Conservation (phyloP, 2,329 filamentous ascomycete genomes). For the Aspergillus oerlinghausenensis region DNA sequence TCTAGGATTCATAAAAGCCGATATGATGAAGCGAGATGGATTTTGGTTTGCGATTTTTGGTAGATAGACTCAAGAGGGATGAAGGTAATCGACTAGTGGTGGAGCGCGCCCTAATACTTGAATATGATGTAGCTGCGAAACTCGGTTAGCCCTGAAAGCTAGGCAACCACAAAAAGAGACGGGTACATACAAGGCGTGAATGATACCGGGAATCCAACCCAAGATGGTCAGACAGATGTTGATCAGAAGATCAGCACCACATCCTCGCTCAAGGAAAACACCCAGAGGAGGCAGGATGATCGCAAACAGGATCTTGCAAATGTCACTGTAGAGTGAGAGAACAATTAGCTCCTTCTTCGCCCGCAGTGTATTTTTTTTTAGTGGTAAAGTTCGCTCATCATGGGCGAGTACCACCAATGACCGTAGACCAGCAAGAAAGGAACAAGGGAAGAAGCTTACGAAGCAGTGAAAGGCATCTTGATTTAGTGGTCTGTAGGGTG, state of each 20-base stretch:
- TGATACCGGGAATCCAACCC: slow-evolving; percentile 75
- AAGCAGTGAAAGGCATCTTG: slow-evolving; percentile 48
- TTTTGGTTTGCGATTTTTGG: not conserved
- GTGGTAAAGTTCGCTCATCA: not conserved
- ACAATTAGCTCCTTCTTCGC: slow-evolving; percentile 3
- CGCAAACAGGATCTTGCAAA: slow-evolving; percentile 82
- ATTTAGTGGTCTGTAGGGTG: not conserved
- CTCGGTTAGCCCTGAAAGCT: slow-evolving; percentile 10
- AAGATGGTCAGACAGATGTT: slow-evolving; percentile 84
- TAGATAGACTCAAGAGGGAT: slow-evolving; percentile 3
- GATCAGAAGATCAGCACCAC: slow-evolving; percentile 81
- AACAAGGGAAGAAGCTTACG: slow-evolving; percentile 34
- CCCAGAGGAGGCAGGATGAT: slow-evolving; percentile 84
- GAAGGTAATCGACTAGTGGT: not conserved
- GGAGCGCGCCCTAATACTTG: slow-evolving; percentile 62
- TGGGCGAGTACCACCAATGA: not conserved
- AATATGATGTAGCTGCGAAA: slow-evolving; percentile 71
- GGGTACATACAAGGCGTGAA: slow-evolving; percentile 73
- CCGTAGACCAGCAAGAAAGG: not conserved
- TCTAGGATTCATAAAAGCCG: slow-evolving; percentile 1
- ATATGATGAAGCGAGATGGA: slow-evolving; percentile 4
- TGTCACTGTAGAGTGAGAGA: slow-evolving; percentile 50
- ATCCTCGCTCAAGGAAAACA: slow-evolving; percentile 92
- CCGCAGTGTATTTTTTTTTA: not conserved
- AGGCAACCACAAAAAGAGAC: not conserved